A percentile compares a stretch with the other conserved stretches of the same genome.
Evolutionary conservation across 129 eudicot genomes (phyloP).

Genomic region (Mikania micrantha): DNA sequence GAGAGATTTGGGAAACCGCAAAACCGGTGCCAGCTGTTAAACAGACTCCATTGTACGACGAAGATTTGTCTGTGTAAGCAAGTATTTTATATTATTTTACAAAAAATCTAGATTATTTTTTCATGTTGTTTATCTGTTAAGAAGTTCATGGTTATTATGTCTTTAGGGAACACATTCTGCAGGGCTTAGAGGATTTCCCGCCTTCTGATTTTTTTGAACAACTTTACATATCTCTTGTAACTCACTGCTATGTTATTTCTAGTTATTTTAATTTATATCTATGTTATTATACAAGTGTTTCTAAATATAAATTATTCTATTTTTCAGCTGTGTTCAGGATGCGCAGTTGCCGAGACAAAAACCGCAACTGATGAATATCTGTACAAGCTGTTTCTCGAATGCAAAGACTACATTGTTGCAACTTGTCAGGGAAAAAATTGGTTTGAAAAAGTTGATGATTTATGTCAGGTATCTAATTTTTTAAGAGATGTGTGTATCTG

Average conservation of each 20-base stretch:
- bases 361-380: constrained; percentile 48
- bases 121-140: neutral
- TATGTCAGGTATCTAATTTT: constrained; percentile 71
- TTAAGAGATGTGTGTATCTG: neutral
- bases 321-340: constrained; percentile 70
- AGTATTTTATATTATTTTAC: neutral
- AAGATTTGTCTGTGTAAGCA: constrained; percentile 95
- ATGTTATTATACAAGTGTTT: neutral
- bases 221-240: constrained; percentile 75
- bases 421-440: constrained; percentile 61
- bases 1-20: constrained; percentile 94
- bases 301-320: neutral
- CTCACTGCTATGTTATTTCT: neutral
- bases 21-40: constrained; percentile 92
- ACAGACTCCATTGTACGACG: constrained; percentile 89
- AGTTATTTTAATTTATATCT: neutral
- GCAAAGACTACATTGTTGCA: constrained; percentile 73
- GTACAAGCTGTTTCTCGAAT: constrained; percentile 63
- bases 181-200: constrained; percentile 54
- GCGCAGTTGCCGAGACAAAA: constrained; percentile 59
- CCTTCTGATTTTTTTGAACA: constrained; percentile 83
- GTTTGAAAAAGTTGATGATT: constrained; percentile 82
- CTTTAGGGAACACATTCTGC: constrained; percentile 76
- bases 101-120: neutral
- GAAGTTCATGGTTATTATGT: constrained; percentile 7